Evolutionary conservation across 441 rosid genomes (phyloP), one percentile per base, ranked within the genome.

Genomic region (Geranium incanum): DNA sequence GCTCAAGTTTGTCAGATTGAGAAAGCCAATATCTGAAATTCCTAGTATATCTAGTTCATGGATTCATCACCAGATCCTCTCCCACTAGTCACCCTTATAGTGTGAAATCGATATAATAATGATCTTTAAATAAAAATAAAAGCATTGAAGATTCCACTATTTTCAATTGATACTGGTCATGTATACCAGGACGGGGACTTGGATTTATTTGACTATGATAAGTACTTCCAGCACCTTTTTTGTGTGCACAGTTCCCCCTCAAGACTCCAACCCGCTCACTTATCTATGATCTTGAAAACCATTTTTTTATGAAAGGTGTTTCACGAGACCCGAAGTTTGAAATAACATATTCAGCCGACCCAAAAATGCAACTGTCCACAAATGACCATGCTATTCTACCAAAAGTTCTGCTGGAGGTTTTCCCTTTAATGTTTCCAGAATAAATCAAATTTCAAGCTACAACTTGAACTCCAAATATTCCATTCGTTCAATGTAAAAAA

Each of bases 381-480:
- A 52, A 15, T 52, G 60, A 15, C 6, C 60, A 52, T n/a, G 16
- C 18, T 52, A 52, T 52, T 52, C 60, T n/a, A 52, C 60, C 60
- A 12, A 52, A 52, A 52, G 60, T n/a, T 52, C 60, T 15, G 18
- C 60, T 52, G 3, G 60, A 52, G 60, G 60, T n/a, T n/a, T 52
- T 52, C 60, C 16, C n/a, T 52, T 13, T 15, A 52, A 52, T 13
- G 60, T 13, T 52, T 52, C 11, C 48, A 28, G 33, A 28, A 28
- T 28, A 50, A 16, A 5, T 28, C 33, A 28, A 28, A 28, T 28
- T 57, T 57, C 63, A 57, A 57, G 63, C 63, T 57, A 21, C 63
- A 6, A 57, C 21, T 57, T 57, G 63, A 57, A 57, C 63, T 57
- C 64, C 64, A 57, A 57, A 57, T n/a, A 55, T 16, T 15, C 7